phyloP scores from a whole-genome alignment of 2,329 filamentous ascomycete genomes.

The Fusarium tanahbumbuense region DNA sequence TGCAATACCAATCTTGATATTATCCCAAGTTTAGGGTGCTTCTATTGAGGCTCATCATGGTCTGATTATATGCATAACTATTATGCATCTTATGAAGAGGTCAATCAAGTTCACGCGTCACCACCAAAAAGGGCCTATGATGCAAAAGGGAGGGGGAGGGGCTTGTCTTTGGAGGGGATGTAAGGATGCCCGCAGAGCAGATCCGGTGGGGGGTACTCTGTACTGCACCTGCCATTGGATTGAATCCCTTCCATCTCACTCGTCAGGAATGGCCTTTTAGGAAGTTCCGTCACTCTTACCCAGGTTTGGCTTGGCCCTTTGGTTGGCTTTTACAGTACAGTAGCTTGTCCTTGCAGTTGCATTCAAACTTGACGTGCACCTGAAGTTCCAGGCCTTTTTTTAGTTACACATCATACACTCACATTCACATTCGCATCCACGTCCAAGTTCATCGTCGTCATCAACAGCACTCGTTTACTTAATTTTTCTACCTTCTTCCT shows the following conservation, averaged over 20 bases:
- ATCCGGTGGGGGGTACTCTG: slow-evolving; percentile 17
- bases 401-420: slow-evolving; percentile 36
- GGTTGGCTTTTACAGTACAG: not conserved
- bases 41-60: not conserved
- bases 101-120: not conserved
- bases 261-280: slow-evolving; percentile 4
- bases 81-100: not conserved
- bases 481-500: slow-evolving; percentile 1
- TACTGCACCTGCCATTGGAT: not conserved
- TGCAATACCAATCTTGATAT: not conserved
- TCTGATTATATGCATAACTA: not conserved
- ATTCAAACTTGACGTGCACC: slow-evolving; percentile 25
- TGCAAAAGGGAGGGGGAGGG: slow-evolving; percentile 43
- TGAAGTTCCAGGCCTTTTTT: slow-evolving; percentile 32
- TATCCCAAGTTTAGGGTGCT: not conserved
- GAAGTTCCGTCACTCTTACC: slow-evolving; percentile 13
- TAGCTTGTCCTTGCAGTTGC: slow-evolving; percentile 16
- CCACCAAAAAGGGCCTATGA: slow-evolving; percentile 28
- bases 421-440: not conserved
- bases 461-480: slow-evolving; percentile 20
- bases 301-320: not conserved
- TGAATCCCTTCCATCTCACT: not conserved
- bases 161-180: slow-evolving; percentile 7
- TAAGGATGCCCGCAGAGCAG: slow-evolving; percentile 5
- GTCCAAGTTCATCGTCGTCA: slow-evolving; percentile 20